A percentile compares a stretch with the other conserved stretches of the same genome.
Evolutionary conservation across 2,329 filamentous ascomycete genomes (phyloP).

Genomic region (Trichoderma afroharzianum): DNA sequence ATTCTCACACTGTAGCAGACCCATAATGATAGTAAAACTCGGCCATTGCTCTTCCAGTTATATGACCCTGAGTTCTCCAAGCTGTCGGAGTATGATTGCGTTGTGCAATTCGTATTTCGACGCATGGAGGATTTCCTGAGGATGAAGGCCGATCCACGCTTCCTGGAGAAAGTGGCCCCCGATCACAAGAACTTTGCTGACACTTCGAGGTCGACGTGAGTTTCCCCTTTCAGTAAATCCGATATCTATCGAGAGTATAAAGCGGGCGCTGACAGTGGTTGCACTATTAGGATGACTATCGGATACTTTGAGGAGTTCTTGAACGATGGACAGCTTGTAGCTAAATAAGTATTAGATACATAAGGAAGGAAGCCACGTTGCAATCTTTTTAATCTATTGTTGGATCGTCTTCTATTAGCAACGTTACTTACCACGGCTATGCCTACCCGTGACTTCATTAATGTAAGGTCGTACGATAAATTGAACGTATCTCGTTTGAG

Average conservation of each 20-base stretch:
- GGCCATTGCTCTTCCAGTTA: conserved; percentile 10
- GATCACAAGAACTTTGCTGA: conserved; percentile 18
- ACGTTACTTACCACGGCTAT: background rate
- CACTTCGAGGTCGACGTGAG: conserved; percentile 14
- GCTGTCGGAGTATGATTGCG: conserved; percentile 17
- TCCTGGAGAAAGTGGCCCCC: conserved; percentile 10
- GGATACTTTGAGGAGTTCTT: conserved; percentile 17
- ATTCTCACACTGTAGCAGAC: background rate
- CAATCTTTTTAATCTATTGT: background rate
- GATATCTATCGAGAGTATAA: background rate
- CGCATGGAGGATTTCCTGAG: conserved; percentile 12
- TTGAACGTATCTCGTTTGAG: background rate
- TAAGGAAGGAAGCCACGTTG: background rate
- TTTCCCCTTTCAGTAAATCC: background rate
- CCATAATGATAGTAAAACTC: conserved; percentile 13
- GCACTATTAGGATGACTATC: conserved; percentile 11
- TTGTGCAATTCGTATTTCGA: conserved; percentile 17
- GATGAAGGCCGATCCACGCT: conserved; percentile 17
- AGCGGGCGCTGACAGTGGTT: background rate
- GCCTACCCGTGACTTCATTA: background rate
- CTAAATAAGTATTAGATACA: background rate
- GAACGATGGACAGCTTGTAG: conserved; percentile 4
- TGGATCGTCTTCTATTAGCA: background rate
- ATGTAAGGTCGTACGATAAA: background rate
- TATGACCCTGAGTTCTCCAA: conserved; percentile 17